phyloP scores from a whole-genome alignment of 148 eudicot genomes.

The Agrostemma githago region DNA sequence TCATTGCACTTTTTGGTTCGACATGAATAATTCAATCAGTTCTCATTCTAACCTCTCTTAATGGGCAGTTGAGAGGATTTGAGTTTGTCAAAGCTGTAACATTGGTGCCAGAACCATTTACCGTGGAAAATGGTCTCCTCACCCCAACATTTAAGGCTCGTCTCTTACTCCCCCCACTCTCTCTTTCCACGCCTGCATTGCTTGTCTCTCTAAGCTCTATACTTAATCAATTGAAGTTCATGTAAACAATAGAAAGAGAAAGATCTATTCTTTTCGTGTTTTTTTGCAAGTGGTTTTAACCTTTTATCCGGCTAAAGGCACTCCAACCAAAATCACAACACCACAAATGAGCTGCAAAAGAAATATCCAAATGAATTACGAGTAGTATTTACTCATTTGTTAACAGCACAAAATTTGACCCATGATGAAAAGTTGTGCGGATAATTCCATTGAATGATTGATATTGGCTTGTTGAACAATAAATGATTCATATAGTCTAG shows the following conservation, averaged over 20 bases:
- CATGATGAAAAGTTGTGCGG: not conserved
- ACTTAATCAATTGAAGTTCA: not conserved
- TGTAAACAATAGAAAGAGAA: not conserved
- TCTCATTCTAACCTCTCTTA: conserved; percentile 13
- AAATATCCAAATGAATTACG: too few relatives aligned
- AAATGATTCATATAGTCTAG: not conserved
- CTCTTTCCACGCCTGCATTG: not conserved
- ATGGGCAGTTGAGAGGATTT: conserved; percentile 73
- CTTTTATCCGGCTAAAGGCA: not conserved
- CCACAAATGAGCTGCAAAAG: not conserved
- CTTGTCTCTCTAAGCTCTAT: too few relatives aligned
- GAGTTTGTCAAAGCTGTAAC: conserved; percentile 86
- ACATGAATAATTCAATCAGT: not conserved
- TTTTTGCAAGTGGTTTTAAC: not conserved
- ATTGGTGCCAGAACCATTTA: conserved; percentile 78
- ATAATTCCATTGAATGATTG: not conserved
- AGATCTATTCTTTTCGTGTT: too few relatives aligned
- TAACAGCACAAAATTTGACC: not conserved
- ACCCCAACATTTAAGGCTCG: conserved; percentile 88
- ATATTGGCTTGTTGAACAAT: not conserved
- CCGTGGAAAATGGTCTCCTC: conserved; percentile 79
- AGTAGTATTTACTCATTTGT: not conserved
- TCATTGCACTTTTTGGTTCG: not conserved
- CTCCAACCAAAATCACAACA: not conserved
- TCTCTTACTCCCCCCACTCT: not conserved